Percentiles rank a stretch among this genome's conserved stretches.
These are phyloP conservation scores for Aspergillus leporis DNA, from an alignment of 495 filamentous ascomycete species.

Conservation along the genomic window DNA sequence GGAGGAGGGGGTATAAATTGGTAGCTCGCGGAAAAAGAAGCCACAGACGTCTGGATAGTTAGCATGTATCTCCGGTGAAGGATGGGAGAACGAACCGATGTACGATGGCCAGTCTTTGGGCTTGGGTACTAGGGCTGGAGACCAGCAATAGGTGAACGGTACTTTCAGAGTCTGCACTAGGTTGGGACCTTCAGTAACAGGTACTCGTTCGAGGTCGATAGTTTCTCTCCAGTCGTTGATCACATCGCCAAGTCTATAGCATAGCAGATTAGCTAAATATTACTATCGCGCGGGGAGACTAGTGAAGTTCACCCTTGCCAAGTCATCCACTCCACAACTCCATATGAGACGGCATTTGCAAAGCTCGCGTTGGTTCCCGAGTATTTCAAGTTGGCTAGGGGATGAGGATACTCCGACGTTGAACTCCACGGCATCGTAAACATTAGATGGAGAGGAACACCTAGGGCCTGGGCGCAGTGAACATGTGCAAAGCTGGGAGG, in stretches of 20 bases:
- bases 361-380: slow-evolving; percentile 42
- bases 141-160: slow-evolving; percentile 67
- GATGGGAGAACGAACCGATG: slow-evolving; percentile 39
- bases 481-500: slow-evolving; percentile 67
- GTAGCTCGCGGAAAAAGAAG: slow-evolving; percentile 59
- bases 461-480: slow-evolving; percentile 61
- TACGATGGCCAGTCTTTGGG: slow-evolving; percentile 60
- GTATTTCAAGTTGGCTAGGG: slow-evolving; percentile 54
- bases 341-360: slow-evolving; percentile 61
- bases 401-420: slow-evolving; percentile 57
- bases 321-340: slow-evolving; percentile 62
- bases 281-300: background rate
- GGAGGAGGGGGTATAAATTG: slow-evolving; percentile 50
- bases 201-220: slow-evolving; percentile 54
- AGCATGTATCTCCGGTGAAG: background rate
- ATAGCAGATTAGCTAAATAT: background rate
- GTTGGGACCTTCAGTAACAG: slow-evolving; percentile 33
- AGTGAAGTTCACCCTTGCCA: slow-evolving; percentile 58
- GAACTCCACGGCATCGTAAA: slow-evolving; percentile 65
- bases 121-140: slow-evolving; percentile 60
- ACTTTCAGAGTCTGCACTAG: slow-evolving; percentile 48
- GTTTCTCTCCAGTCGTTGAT: slow-evolving; percentile 57
- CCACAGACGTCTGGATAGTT: slow-evolving; percentile 52
- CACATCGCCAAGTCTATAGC: slow-evolving; percentile 55
- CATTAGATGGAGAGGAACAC: slow-evolving; percentile 64